Percentiles rank a stretch among this genome's conserved stretches.
Conservation (phyloP, 2,329 filamentous ascomycete species). For the Curvularia lunata region DNA sequence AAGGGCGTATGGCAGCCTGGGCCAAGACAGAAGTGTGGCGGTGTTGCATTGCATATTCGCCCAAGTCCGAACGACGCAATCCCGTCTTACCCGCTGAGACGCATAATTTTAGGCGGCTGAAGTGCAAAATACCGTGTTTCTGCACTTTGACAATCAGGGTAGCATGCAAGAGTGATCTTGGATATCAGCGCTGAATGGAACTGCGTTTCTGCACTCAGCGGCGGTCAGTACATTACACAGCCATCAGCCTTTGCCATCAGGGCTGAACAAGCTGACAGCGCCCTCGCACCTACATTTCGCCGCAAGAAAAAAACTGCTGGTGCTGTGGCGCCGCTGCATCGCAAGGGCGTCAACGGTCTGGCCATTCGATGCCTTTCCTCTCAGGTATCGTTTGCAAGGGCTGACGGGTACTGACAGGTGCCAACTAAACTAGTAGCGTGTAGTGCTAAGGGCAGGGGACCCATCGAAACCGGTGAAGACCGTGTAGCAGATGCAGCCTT, state of each 20-base stretch:
- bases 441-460: neutral
- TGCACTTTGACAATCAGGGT: neutral
- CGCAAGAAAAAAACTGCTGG: neutral
- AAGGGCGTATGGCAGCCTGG: conserved; percentile 10
- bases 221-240: too few relatives aligned
- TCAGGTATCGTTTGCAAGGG: neutral
- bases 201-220: too few relatives aligned
- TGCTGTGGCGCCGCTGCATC: neutral
- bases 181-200: neutral
- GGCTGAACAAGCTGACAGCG: neutral
- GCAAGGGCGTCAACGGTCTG: neutral
- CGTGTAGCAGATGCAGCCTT: neutral
- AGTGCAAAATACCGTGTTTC: too few relatives aligned
- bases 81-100: neutral
- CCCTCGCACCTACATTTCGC: neutral
- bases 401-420: neutral
- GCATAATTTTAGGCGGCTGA: neutral
- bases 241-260: neutral
- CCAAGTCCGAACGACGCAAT: neutral
- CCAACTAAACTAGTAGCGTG: neutral
- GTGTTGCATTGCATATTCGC: neutral
- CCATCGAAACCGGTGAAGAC: neutral
- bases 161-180: too few relatives aligned
- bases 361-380: neutral
- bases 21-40: conserved; percentile 1